Base-by-base conservation (phyloP, 2,329 filamentous ascomycete species). In the Aulographum hederae region DNA sequence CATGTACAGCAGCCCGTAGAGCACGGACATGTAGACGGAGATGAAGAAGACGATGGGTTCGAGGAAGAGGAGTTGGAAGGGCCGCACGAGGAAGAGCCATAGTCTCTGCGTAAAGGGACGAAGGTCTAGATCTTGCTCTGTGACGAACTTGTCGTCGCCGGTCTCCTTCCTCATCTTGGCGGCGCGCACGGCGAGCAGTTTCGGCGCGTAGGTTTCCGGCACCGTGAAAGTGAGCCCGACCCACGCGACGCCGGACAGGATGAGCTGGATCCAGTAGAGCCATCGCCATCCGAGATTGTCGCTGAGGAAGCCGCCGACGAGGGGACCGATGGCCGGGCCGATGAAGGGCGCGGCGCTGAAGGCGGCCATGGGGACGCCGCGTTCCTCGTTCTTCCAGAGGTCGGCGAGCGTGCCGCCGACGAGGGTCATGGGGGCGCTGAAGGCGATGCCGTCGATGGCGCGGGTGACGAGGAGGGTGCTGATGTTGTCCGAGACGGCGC, bases 21-120 rank as follows among this genome's bases (percentile, higher is more conserved):
- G 63, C 1, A 89, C 78, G 2, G 71, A 76, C 79, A 89, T 91
- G 61, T 91, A 92, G 2, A 91, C 41, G 1, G 74, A 72, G 43
- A 92, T 76, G 44, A 89, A 69, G 41, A 92, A 69, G 30, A 92
- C 80, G 45, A 93, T 92, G 25, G 78, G 70, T 52, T 92, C 82
- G 37, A 67, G 57, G 52, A 89, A 86, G 20, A 92, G 68, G 2
- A 93, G 69, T 57, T 89, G 79, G 57, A 92, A 80, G 1, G 82
- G 84, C 4, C 82, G 71, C 39, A 89, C 47, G 25, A 92, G 58
- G 62, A 89, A 86, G 42, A 89, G 64, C 15, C 61, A 57, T 18
- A 91, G 56, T 30, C 75, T 68, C 47, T 89, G 74, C 3, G 57
- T 52, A 33, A 89, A 51, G 3, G 79, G 70, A 0, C 78, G 68